Percentiles rank a stretch among this genome's conserved stretches.
phyloP scores from a whole-genome alignment of 306 rosid species.

The Cucurbita pepo region DNA sequence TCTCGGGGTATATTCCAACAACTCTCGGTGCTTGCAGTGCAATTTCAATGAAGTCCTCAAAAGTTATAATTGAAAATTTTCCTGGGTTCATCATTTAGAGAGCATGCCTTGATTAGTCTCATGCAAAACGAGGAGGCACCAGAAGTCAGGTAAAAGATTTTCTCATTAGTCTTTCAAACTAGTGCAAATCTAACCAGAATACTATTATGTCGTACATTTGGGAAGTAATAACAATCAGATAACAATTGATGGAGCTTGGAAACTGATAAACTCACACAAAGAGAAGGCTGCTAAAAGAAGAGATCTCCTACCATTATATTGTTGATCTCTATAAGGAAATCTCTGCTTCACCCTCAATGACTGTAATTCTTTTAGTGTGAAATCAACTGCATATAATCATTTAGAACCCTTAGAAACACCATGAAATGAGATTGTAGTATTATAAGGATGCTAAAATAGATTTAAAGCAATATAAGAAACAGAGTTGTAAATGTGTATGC shows the following conservation, averaged over 20 bases:
- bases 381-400: constrained; percentile 54
- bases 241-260: neutral
- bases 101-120: neutral
- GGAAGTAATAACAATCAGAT: neutral
- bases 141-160: neutral
- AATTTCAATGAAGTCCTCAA: constrained; percentile 73
- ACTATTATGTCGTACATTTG: neutral
- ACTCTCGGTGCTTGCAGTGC: constrained; percentile 76
- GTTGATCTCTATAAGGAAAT: constrained; percentile 58
- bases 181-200: neutral
- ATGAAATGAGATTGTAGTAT: neutral
- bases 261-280: neutral
- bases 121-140: neutral
- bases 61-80: constrained; percentile 57
- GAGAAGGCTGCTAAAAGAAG: neutral
- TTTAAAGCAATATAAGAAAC: neutral
- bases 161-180: neutral
- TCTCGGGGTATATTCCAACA: constrained; percentile 95
- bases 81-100: constrained; percentile 34
- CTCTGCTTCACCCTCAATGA: constrained; percentile 66
- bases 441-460: neutral
- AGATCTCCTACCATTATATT: constrained; percentile 52
- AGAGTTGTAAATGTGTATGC: neutral
- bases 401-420: neutral
- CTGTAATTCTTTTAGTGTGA: constrained; percentile 56